A percentile compares a stretch with the other conserved stretches of the same genome.
Conservation (phyloP, 768 basidiomycete species). For the Aureoboletus auriporus region DNA sequence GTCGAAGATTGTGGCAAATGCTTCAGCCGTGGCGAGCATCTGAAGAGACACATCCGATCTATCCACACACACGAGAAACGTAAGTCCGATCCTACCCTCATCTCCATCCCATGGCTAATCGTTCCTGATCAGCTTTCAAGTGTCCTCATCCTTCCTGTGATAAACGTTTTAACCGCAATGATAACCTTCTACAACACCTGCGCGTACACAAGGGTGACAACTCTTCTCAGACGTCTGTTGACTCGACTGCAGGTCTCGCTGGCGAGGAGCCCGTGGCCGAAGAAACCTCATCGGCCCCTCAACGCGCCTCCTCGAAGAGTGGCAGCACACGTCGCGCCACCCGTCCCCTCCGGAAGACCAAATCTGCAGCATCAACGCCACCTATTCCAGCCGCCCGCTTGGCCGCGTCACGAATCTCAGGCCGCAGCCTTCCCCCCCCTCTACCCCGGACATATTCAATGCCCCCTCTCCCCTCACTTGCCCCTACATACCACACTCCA, state of each 20-base stretch:
- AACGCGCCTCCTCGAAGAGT: conserved; percentile 23
- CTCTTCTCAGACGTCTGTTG: conserved; percentile 31
- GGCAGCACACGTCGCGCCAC: conserved; percentile 22
- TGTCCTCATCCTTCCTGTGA: conserved; percentile 65
- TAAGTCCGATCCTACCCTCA: conserved; percentile 36
- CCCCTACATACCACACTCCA: conserved; percentile 26
- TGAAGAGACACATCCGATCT: conserved; percentile 70
- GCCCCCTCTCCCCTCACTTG: conserved; percentile 28
- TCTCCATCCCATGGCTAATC: conserved; percentile 18
- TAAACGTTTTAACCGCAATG: conserved; percentile 74
- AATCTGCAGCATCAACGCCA: conserved; percentile 33
- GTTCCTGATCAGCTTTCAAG: conserved; percentile 55
- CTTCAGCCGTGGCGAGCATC: conserved; percentile 70
- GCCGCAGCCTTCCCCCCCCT: conserved; percentile 27
- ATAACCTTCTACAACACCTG: conserved; percentile 77
- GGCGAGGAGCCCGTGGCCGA: conserved; percentile 23
- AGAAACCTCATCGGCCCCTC: conserved; percentile 18
- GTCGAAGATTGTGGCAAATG: conserved; percentile 70
- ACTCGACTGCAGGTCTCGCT: conserved; percentile 23
- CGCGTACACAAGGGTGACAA: conserved; percentile 56
- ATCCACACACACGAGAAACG: conserved; percentile 79
- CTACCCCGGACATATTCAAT: conserved; percentile 32
- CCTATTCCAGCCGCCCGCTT: conserved; percentile 31
- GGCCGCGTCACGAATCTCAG: conserved; percentile 30
- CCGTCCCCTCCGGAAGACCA: conserved; percentile 32